Conservation (phyloP, 768 basidiomycete species). For the Mycena capillaripes region DNA sequence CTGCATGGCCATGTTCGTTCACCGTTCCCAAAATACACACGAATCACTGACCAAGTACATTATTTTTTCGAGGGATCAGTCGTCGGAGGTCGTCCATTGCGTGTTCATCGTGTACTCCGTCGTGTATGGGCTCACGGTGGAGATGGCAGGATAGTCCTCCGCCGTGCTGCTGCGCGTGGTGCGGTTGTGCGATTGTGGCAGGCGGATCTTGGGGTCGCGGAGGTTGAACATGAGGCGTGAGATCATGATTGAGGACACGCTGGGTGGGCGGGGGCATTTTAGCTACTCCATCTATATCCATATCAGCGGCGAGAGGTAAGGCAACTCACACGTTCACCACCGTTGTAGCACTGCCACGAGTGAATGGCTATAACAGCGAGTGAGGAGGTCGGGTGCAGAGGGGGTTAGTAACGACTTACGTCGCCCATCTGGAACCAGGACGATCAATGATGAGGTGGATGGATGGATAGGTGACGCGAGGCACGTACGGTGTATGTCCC, state of each 20-base stretch:
- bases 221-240: constrained; percentile 58
- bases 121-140: constrained; percentile 20
- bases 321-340: constrained; percentile 53
- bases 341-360: constrained; percentile 48
- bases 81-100: neutral
- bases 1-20: neutral
- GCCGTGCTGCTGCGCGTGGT: neutral
- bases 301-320: no score
- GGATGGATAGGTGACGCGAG: neutral
- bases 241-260: constrained; percentile 55
- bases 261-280: no score
- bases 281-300: neutral
- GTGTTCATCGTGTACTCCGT: constrained; percentile 11
- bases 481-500: constrained; percentile 52
- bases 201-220: constrained; percentile 45
- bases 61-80: neutral
- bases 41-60: neutral
- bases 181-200: neutral
- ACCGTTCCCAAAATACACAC: no score
- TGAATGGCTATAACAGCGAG: constrained; percentile 42
- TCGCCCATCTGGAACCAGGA: constrained; percentile 44
- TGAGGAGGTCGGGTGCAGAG: no score
- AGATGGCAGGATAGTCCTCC: neutral
- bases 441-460: neutral
- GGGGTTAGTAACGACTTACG: no score